Evolutionary conservation across 202 grass and related monocot species (phyloP).

Genomic region (Digitaria exilis): DNA sequence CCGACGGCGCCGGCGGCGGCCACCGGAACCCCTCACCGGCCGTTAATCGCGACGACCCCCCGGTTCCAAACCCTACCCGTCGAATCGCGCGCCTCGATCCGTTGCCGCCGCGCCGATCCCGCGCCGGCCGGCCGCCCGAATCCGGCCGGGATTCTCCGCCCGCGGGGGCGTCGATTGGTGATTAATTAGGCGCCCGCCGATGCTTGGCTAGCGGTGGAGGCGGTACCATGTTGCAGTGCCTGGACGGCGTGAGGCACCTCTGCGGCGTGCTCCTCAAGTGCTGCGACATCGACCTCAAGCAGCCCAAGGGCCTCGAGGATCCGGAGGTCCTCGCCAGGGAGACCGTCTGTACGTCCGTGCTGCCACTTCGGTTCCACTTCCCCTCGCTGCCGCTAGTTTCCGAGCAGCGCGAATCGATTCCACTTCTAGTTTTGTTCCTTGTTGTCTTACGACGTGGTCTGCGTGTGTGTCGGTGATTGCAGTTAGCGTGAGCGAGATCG

Average conservation of each 20-base stretch:
- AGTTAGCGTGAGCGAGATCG: conserved; percentile 81
- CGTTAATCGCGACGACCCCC: background rate
- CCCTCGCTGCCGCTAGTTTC: background rate
- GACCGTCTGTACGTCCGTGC: conserved; percentile 70
- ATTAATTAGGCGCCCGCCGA: background rate
- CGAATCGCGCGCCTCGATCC: conserved; percentile 25
- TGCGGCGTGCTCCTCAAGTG: conserved; percentile 59
- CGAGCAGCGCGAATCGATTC: background rate
- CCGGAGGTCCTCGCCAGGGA: conserved; percentile 77
- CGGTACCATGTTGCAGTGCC: conserved; percentile 78
- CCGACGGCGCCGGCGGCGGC: background rate
- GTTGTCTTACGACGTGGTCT: background rate
- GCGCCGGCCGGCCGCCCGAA: background rate
- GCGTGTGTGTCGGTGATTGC: background rate
- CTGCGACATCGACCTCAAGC: conserved; percentile 78
- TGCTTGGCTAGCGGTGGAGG: conserved; percentile 3
- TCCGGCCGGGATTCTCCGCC: background rate
- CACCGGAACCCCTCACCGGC: background rate
- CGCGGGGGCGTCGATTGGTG: background rate
- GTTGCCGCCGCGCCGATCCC: background rate
- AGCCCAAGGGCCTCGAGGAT: conserved; percentile 67
- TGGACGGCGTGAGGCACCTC: conserved; percentile 63
- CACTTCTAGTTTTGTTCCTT: background rate
- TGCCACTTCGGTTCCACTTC: background rate
- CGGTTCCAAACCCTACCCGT: conserved; percentile 8